phyloP scores from a whole-genome alignment of 2,329 filamentous ascomycete species.

The Verticillium longisporum region DNA sequence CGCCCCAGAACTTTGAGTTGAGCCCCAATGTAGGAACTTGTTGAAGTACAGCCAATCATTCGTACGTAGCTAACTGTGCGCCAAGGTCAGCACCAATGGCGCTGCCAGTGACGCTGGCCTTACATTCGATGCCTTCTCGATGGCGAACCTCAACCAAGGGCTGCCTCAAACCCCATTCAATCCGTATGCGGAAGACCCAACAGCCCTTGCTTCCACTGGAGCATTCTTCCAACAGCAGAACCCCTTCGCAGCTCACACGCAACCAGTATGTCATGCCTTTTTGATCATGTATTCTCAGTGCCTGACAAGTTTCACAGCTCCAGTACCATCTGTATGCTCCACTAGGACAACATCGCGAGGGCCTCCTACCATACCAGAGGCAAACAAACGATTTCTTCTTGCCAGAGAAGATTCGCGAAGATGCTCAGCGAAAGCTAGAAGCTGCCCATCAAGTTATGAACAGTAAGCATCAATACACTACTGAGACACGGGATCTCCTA shows the following conservation, averaged over 20 bases:
- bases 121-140: slow-evolving; percentile 58
- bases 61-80: not conserved
- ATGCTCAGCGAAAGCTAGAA: slow-evolving; percentile 82
- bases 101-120: slow-evolving; percentile 38
- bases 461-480: slow-evolving; percentile 39
- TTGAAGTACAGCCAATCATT: not conserved
- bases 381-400: slow-evolving; percentile 89
- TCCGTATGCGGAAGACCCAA: slow-evolving; percentile 71
- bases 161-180: slow-evolving; percentile 52
- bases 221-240: slow-evolving; percentile 60
- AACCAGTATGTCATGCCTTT: slow-evolving; percentile 44
- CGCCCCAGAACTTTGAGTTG: slow-evolving; percentile 48
- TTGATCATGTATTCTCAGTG: not conserved
- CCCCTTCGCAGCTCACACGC: slow-evolving; percentile 43
- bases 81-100: slow-evolving; percentile 37
- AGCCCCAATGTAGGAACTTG: slow-evolving; percentile 35
- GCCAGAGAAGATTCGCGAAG: slow-evolving; percentile 77
- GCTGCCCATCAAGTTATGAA: slow-evolving; percentile 79
- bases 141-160: slow-evolving; percentile 46
- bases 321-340: slow-evolving; percentile 94
- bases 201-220: slow-evolving; percentile 46
- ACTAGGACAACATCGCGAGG: slow-evolving; percentile 73
- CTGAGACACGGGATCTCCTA: too few species aligned
- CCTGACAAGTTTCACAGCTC: slow-evolving; percentile 39
- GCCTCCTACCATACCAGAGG: slow-evolving; percentile 77